Percentiles rank a stretch among this genome's conserved stretches.
phyloP scores from a whole-genome alignment of 192 early-diverging fungal species.

The Entomortierella chlamydospora region DNA sequence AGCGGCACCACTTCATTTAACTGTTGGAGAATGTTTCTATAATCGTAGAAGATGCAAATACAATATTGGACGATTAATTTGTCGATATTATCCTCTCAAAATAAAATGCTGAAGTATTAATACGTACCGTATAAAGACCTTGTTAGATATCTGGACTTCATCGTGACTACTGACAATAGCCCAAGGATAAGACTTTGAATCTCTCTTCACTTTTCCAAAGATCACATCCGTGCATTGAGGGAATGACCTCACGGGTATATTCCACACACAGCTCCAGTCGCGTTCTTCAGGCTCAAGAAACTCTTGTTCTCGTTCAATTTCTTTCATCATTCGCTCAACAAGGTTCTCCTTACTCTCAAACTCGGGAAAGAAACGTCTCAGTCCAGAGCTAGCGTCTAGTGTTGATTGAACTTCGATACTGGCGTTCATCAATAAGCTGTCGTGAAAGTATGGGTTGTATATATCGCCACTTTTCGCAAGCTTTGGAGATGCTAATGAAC shows the following conservation, averaged over 20 bases:
- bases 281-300: slow-evolving; percentile 25
- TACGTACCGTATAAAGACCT: slow-evolving; percentile 23
- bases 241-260: slow-evolving; percentile 18
- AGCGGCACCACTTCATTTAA: slow-evolving; percentile 42
- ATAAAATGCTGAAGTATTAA: no score
- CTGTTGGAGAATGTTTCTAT: slow-evolving; percentile 63
- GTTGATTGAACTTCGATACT: slow-evolving; percentile 17
- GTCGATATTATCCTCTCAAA: no score
- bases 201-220: slow-evolving; percentile 11
- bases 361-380: slow-evolving; percentile 36
- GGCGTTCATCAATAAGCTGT: slow-evolving; percentile 25
- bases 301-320: slow-evolving; percentile 15
- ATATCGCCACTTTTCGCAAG: not conserved
- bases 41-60: not conserved
- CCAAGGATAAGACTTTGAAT: slow-evolving; percentile 16
- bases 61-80: no score
- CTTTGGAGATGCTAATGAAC: not conserved
- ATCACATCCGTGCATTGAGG: slow-evolving; percentile 18
- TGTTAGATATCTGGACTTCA: slow-evolving; percentile 23
- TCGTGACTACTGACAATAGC: slow-evolving; percentile 30
- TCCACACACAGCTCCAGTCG: slow-evolving; percentile 39
- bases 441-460: slow-evolving; percentile 40
- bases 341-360: slow-evolving; percentile 11
- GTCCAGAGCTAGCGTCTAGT: slow-evolving; percentile 5
- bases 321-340: slow-evolving; percentile 18